Evolutionary conservation across 257 asterid genomes (phyloP).

Genomic region (Solanum sejunctum): DNA sequence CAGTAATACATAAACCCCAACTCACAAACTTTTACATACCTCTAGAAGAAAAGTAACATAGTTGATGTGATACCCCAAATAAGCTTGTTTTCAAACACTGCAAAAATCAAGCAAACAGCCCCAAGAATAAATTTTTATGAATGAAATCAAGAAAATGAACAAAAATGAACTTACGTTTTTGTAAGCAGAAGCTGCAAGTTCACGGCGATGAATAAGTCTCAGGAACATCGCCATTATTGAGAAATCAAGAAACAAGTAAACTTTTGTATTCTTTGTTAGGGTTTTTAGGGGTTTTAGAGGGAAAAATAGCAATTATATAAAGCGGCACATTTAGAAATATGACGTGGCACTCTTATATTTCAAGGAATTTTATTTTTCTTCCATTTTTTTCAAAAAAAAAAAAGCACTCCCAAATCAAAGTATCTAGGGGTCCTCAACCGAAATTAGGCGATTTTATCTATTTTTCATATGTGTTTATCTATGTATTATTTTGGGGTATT

Average conservation of each 20-base stretch:
- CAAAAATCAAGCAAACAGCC: not conserved
- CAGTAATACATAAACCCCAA: not conserved
- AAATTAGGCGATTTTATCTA: too few species aligned
- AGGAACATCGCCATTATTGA: not conserved
- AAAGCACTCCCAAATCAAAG: too few species aligned
- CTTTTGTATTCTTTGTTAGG: not conserved
- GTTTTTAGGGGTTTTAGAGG: not conserved
- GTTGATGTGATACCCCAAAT: slow-evolving; percentile 28
- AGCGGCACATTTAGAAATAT: not conserved
- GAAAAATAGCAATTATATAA: not conserved
- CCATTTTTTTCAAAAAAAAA: too few species aligned
- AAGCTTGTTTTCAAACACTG: slow-evolving; percentile 20
- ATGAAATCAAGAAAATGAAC: not conserved
- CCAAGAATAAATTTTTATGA: not conserved
- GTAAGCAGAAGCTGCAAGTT: not conserved
- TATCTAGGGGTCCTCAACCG: too few species aligned
- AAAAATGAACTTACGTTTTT: not conserved
- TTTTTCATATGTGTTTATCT: too few species aligned
- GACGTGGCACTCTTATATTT: not conserved
- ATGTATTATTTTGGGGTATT: too few species aligned
- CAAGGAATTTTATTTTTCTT: not conserved
- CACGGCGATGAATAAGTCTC: not conserved
- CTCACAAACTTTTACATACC: slow-evolving; percentile 19
- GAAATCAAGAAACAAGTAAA: not conserved
- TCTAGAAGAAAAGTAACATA: slow-evolving; percentile 42